Percentiles rank a stretch among this genome's conserved stretches.
phyloP scores from a whole-genome alignment of 2,329 filamentous ascomycete species.

The Davidsoniella neocaledoniae region DNA sequence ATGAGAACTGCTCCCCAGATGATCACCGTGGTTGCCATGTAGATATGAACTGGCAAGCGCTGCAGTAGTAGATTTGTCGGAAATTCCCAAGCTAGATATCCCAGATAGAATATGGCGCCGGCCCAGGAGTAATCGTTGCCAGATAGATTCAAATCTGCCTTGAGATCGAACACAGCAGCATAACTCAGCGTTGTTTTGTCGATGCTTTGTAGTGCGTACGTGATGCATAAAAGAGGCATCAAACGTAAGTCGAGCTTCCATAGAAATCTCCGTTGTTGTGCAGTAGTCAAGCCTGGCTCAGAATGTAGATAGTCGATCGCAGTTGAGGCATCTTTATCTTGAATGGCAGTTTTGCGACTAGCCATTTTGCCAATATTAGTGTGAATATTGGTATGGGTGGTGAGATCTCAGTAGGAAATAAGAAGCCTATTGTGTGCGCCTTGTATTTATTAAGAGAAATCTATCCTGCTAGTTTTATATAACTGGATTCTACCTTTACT shows the following conservation, averaged over 20 bases:
- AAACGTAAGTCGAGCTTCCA: slow-evolving; percentile 17
- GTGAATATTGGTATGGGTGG: too few species aligned
- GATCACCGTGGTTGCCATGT: slow-evolving; percentile 15
- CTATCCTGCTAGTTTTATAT: too few species aligned
- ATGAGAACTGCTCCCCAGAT: slow-evolving; percentile 25
- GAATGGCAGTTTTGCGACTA: too few species aligned
- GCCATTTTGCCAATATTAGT: too few species aligned
- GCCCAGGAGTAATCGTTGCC: slow-evolving; percentile 24
- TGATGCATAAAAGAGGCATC: slow-evolving; percentile 16
- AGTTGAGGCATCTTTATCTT: too few species aligned
- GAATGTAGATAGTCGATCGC: too few species aligned
- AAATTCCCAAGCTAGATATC: slow-evolving; percentile 22
- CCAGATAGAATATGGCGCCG: slow-evolving; percentile 25
- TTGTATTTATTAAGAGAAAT: too few species aligned
- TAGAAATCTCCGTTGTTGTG: slow-evolving; percentile 18
- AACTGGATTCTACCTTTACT: too few species aligned
- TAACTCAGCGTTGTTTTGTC: slow-evolving; percentile 18
- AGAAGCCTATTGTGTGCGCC: too few species aligned
- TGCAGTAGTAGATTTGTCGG: slow-evolving; percentile 21
- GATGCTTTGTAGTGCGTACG: slow-evolving; percentile 15
- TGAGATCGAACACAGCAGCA: slow-evolving; percentile 25
- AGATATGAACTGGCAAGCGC: slow-evolving; percentile 13
- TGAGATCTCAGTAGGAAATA: too few species aligned
- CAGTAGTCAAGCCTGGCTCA: background rate
- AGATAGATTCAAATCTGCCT: slow-evolving; percentile 20